Base-by-base conservation (phyloP, 345 rosid species). In the Salix koriyanagi region DNA sequence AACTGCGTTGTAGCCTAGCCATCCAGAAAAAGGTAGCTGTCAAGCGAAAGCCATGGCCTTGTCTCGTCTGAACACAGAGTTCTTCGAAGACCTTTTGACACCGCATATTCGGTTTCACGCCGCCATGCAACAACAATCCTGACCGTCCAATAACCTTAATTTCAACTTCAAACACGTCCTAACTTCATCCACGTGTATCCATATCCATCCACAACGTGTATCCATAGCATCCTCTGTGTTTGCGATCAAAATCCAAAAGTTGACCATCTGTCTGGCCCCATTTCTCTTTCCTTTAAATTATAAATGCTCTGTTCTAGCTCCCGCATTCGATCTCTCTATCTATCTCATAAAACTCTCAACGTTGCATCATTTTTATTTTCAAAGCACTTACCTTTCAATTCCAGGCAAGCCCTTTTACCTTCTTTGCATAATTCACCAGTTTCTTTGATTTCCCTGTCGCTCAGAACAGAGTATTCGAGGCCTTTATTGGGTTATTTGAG, bases 241-340 rank as follows among this genome's bases (percentile, higher is more conserved):
- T 8, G 8, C 14, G 42, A 10, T 39, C 19, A 19, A 5, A 15
- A 44, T 46, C 26, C 26, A 11, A 26, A 19, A 25, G 6, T 19
- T 12, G 34, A 26, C 58, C 42, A 30, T 69, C 36, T 54, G 28
- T 7, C n/a, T 21, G 60, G 41, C 12, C 39, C 61, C 61, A 26
- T n/a, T 1, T 10, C 28, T 37, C 46, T 41, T 25, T 14, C 52
- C 28, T 68, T 18, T 41, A 44, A 41, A 41, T 13, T 1, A 15
- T 2, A 41, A 48, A 86, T 86, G 90, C 82, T 79, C 14, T 72
- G 78, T 67, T 80, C 85, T 64, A 76, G 84, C 6, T 12, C 77
- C 42, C 21, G 72, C 1, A 37, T 68, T 13, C 48, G 65, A 19
- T 56, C 56, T 69, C 79, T 62, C 48, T 65, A 13, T 56, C 56